Evolutionary conservation across 2,329 filamentous ascomycete genomes (phyloP), one percentile per base, ranked within the genome.

Genomic region (Trichophyton schoenleinii): DNA sequence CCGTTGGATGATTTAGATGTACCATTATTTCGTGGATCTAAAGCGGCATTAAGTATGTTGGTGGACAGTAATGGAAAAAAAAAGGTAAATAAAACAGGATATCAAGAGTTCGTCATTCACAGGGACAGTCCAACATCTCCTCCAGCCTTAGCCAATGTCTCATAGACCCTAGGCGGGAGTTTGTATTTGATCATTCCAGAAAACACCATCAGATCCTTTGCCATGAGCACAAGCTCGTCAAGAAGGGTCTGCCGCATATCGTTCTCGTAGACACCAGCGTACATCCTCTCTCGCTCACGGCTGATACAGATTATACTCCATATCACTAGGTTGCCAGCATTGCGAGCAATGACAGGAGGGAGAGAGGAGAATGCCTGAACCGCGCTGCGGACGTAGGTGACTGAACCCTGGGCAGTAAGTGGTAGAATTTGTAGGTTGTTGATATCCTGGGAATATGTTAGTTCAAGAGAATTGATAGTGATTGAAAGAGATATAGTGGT

Each of bases 301-400:
- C 87, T 86, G 74, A 91, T 95, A 76, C 88, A 91, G 48, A 87
- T 82, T 66, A 99, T 89, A 58, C 90, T 90, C 94, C 94, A 97
- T 77, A 96, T 87, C 65, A 99, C 82, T 64, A 97, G 80, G 73
- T 92, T 90, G 18, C 92, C 92, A 68, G 96, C 86, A 69, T 94
- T 95, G 71, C 89, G 86, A 2, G 91, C 87, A 46, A 99, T 88
- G 6, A 91, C 84, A 66, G 89, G 84, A 3, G 90, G 83, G 46
- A 95, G 81, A 1, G 82, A 80, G 15, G 89, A 83, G 76, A 99
- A 97, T 64, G 86, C 87, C 68, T 89, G 85, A 0, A 92, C 91
- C 63, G 86, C 86, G 66, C 81, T 81, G 65, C 94, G 89, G 74
- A 99, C 92, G 57, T 80, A 82, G 68, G 84, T 82, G 62, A 94